phyloP scores from a whole-genome alignment of 441 rosid genomes.

The Geranium incanum region DNA sequence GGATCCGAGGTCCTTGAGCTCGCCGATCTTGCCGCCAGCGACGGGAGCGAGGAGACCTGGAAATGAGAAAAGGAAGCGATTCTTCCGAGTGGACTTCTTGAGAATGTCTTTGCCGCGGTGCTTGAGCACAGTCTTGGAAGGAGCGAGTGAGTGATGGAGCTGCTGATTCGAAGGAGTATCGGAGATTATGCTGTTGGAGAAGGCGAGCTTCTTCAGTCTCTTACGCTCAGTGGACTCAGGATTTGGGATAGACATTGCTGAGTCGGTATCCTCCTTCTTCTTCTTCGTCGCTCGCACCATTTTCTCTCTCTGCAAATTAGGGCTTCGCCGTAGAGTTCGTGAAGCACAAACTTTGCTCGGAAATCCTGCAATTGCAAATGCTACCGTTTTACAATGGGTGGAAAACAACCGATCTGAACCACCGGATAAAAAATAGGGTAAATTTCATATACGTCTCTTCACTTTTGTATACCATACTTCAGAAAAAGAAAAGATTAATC shows the following conservation, averaged over 20 bases:
- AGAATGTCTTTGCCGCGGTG: conserved; percentile 76
- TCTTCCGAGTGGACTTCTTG: conserved; percentile 76
- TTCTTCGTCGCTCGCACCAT: conserved; percentile 24
- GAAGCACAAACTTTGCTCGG: too few species aligned
- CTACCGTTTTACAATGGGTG: too few species aligned
- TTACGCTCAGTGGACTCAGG: conserved; percentile 34
- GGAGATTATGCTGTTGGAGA: conserved; percentile 40
- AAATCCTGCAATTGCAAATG: too few species aligned
- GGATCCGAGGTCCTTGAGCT: conserved; percentile 64
- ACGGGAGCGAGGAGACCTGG: conserved; percentile 78
- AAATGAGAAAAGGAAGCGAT: conserved; percentile 74
- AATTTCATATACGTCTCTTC: too few species aligned
- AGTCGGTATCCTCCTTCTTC: not conserved
- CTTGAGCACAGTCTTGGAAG: conserved; percentile 54
- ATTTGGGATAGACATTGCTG: not conserved
- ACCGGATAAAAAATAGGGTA: too few species aligned
- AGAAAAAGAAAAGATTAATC: too few species aligned
- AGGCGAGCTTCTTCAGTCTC: conserved; percentile 50
- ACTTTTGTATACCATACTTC: too few species aligned
- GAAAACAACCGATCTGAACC: too few species aligned
- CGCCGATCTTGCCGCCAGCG: conserved; percentile 76
- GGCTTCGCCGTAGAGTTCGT: not conserved
- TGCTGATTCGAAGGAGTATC: conserved; percentile 35
- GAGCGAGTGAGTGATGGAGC: conserved; percentile 34
- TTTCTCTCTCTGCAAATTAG: not conserved